Percentiles rank a stretch among this genome's conserved stretches.
phyloP scores from a whole-genome alignment of 495 filamentous ascomycete genomes.

The Podospora tetraspora region DNA sequence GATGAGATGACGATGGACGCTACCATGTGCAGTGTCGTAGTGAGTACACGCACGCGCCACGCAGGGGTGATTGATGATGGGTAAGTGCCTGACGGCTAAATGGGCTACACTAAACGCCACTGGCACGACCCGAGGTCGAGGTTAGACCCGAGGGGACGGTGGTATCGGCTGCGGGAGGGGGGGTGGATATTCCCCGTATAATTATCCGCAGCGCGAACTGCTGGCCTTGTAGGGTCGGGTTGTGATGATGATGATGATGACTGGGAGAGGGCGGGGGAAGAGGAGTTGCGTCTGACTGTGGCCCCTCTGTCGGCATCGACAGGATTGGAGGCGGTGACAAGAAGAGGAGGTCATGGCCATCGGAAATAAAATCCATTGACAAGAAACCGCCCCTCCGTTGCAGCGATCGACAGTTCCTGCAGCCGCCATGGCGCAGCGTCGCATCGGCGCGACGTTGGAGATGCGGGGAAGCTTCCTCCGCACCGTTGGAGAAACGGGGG shows the following conservation, averaged over 20 bases:
- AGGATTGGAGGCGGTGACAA: not conserved
- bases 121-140: not conserved
- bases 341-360: not conserved
- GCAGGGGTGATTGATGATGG: not conserved
- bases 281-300: no score
- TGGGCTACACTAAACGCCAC: not conserved
- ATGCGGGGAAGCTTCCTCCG: conserved; percentile 4
- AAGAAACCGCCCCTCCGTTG: not conserved
- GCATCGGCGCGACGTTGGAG: not conserved
- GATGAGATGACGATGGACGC: not conserved
- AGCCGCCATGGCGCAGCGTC: not conserved
- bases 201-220: not conserved
- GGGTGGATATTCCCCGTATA: not conserved
- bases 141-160: not conserved
- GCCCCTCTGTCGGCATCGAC: no score
- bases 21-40: not conserved
- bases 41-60: not conserved
- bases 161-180: not conserved
- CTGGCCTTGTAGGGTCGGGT: not conserved
- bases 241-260: not conserved
- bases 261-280: no score
- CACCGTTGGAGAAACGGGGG: not conserved
- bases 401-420: not conserved
- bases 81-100: not conserved
- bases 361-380: not conserved